Evolutionary conservation across 1,139 yeast species (phyloP).

Genomic region (Yamadazyma diddensiae): DNA sequence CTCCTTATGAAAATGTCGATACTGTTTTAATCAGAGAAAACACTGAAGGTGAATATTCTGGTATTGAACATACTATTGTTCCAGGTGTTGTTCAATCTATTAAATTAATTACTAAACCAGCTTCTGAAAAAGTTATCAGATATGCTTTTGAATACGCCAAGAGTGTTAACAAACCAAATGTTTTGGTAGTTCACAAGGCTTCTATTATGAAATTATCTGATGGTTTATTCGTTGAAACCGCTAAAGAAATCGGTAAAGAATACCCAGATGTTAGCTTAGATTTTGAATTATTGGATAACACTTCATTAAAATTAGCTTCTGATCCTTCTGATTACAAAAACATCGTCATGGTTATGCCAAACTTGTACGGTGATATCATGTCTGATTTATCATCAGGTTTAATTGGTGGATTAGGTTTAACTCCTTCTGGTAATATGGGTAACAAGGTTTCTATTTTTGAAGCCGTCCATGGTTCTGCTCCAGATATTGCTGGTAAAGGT

Average conservation of each 20-base stretch:
- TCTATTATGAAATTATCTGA: slow-evolving; percentile 97
- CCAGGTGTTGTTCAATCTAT: slow-evolving; percentile 99
- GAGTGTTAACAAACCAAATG: slow-evolving; percentile 83
- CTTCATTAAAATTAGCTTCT: slow-evolving; percentile 84
- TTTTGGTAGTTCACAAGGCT: slow-evolving; percentile 95
- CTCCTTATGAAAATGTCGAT: slow-evolving; percentile 92
- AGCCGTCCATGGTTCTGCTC: slow-evolving; percentile 98
- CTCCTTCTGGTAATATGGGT: slow-evolving; percentile 99
- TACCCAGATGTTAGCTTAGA: slow-evolving; percentile 85
- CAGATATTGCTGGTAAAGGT: slow-evolving; percentile 97
- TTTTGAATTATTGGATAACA: slow-evolving; percentile 91
- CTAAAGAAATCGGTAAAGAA: slow-evolving; percentile 83
- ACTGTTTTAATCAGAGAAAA: slow-evolving; percentile 96
- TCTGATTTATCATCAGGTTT: slow-evolving; percentile 96
- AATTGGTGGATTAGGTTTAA: slow-evolving; percentile 97
- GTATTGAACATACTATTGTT: slow-evolving; percentile 96
- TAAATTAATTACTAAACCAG: slow-evolving; percentile 93
- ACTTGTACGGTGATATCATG: slow-evolving; percentile 97
- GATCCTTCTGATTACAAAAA: slow-evolving; percentile 79
- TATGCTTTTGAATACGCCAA: slow-evolving; percentile 96
- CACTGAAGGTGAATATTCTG: slow-evolving; percentile 99
- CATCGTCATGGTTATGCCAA: slow-evolving; percentile 98
- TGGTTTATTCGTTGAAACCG: slow-evolving; percentile 92
- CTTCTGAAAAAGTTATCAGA: slow-evolving; percentile 93
- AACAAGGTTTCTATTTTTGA: slow-evolving; percentile 95